These are phyloP conservation scores for Rhizophagus prolifer DNA, from an alignment of 192 early-diverging fungal species.

Conservation along the genomic window DNA sequence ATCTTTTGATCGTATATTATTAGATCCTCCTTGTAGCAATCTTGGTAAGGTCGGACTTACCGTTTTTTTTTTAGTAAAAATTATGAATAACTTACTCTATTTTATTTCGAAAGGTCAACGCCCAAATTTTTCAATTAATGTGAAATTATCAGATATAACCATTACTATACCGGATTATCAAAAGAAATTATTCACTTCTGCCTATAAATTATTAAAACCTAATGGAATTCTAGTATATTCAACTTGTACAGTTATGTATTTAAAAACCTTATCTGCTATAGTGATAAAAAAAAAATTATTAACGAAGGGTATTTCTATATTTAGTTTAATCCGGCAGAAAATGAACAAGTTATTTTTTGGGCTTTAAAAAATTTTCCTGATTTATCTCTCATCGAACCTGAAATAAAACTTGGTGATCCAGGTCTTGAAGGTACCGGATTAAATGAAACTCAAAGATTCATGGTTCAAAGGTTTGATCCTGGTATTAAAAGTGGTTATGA, in stretches of 20 bases:
- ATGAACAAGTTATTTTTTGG: conserved; percentile 15
- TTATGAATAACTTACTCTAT: too few relatives aligned
- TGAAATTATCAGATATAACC: conserved; percentile 6
- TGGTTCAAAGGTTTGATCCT: conserved; percentile 30
- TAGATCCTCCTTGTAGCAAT: conserved; percentile 28
- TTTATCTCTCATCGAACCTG: conserved; percentile 12
- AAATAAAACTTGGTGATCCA: conserved; percentile 13
- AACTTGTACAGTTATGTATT: conserved; percentile 25
- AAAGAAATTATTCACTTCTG: conserved; percentile 5
- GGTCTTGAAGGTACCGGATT: conserved; percentile 1
- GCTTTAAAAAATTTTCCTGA: neutral
- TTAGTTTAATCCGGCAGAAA: conserved; percentile 27
- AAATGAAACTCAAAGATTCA: neutral
- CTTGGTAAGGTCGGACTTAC: neutral
- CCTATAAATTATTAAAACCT: conserved; percentile 13
- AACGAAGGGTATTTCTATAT: too few relatives aligned
- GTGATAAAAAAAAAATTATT: too few relatives aligned
- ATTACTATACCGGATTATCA: conserved; percentile 22
- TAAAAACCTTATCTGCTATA: neutral
- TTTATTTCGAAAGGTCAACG: too few relatives aligned
- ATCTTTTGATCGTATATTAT: conserved; percentile 24
- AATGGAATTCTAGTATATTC: conserved; percentile 25
- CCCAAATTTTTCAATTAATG: too few relatives aligned
- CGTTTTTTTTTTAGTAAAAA: too few relatives aligned
- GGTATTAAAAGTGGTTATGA: neutral